These are phyloP conservation scores for Cudoniella acicularis DNA, from an alignment of 495 filamentous ascomycete species.

Conservation along the genomic window DNA sequence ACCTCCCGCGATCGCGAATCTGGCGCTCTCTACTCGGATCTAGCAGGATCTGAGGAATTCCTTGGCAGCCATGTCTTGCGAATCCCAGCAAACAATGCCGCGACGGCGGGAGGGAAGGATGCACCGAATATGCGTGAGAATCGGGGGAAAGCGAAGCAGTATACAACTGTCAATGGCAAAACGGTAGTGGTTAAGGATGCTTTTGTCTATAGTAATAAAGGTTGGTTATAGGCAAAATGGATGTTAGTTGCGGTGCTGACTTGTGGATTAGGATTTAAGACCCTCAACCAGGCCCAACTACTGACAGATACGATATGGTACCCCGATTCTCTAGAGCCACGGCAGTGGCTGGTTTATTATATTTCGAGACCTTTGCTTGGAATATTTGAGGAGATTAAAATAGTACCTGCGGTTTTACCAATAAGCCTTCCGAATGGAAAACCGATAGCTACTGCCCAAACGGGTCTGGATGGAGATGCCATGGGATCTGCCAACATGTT, in stretches of 20 bases:
- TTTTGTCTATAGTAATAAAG: conserved; percentile 93
- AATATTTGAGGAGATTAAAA: conserved; percentile 68
- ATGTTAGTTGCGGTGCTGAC: conserved; percentile 11
- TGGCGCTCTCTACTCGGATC: conserved; percentile 69
- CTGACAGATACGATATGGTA: conserved; percentile 86
- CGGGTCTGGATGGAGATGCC: conserved; percentile 25
- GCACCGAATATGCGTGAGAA: conserved; percentile 77
- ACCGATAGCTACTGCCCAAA: conserved; percentile 12
- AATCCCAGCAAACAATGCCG: conserved; percentile 57
- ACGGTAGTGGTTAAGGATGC: conserved; percentile 94
- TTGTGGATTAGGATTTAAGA: conserved; percentile 71
- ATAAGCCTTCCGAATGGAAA: conserved; percentile 26
- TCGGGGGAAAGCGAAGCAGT: conserved; percentile 89
- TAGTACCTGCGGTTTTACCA: conserved; percentile 56
- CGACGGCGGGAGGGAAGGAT: conserved; percentile 62
- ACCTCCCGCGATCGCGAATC: conserved; percentile 87
- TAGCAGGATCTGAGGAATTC: conserved; percentile 88
- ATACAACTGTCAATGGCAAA: conserved; percentile 85
- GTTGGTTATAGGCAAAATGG: conserved; percentile 37
- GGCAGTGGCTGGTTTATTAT: conserved; percentile 95
- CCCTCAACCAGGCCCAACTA: conserved; percentile 84
- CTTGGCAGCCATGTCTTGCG: conserved; percentile 94
- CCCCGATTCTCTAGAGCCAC: conserved; percentile 73
- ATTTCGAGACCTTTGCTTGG: conserved; percentile 91
- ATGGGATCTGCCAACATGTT: conserved; percentile 28